Conservation (phyloP, 2,329 filamentous ascomycete genomes). For the Scortechinia acanthostroma region DNA sequence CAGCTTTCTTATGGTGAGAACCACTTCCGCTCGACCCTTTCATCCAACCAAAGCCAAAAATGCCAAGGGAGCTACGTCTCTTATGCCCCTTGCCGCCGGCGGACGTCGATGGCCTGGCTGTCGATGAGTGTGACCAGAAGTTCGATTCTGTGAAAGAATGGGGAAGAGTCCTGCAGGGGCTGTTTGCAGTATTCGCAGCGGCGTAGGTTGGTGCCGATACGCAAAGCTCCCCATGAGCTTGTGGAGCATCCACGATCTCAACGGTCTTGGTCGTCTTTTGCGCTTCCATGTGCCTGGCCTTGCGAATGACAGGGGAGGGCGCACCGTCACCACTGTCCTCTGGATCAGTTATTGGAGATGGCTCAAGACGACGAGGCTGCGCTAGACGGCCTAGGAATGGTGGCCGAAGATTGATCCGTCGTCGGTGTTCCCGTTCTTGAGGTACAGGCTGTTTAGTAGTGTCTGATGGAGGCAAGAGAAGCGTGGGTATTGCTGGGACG, state of each 20-base stretch:
- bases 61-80: constrained; percentile 22
- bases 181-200: too few species aligned
- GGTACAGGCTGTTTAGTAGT: constrained; percentile 3
- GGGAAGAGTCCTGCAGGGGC: constrained; percentile 12
- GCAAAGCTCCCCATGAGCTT: too few species aligned
- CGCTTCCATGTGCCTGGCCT: background rate
- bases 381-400: background rate
- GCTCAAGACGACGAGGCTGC: constrained; percentile 5
- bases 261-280: background rate
- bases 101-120: constrained; percentile 12
- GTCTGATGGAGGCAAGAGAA: background rate
- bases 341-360: constrained; percentile 6
- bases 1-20: constrained; percentile 5
- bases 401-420: background rate
- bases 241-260: too few species aligned
- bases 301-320: background rate
- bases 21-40: constrained; percentile 17
- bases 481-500: background rate
- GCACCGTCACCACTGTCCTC: background rate
- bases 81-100: constrained; percentile 20
- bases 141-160: constrained; percentile 16
- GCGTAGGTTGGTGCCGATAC: too few species aligned
- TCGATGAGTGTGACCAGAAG: constrained; percentile 8
- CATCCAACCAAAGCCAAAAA: constrained; percentile 29
- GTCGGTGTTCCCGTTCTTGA: too few species aligned